Base-by-base conservation (phyloP, 1,284 basidiomycete species). In the Apiotrichum gracile region DNA sequence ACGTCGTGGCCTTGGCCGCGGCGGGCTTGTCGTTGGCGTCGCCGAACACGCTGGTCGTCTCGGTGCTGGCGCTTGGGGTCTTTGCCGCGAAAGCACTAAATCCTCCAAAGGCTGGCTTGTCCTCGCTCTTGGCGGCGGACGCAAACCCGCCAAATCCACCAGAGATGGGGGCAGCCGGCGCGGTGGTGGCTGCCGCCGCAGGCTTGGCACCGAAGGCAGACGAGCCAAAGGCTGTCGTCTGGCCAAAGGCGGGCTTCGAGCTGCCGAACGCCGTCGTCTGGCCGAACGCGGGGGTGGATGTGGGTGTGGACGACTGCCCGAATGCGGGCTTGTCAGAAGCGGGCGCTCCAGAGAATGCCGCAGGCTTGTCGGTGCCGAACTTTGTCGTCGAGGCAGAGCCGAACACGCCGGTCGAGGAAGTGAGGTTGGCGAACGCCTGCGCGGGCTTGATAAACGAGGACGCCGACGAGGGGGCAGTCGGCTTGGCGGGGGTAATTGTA, bases 61-160 rank as follows among this genome's bases (percentile, higher is more conserved):
- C 51, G 24, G 17, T n/a, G 22, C 25, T 25, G 22, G 26, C 42
- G n/a, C n/a, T n/a, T n/a, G n/a, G n/a, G n/a, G n/a, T n/a, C 33
- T 39, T 31, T 21, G 26, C 22, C 6, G 58, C 47, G 22, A 68
- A 68, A 2, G 64, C 64, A 17, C 61, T 61, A 44, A 69, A 69
- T 0, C 61, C 65, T 4, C 64, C 63, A 33, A 59, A 58, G 5
- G 43, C 34, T 21, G 56, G 29, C 34, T 53, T 51, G 16, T 40
- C 14, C 37, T 51, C 35, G 5, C 6, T 26, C 35, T 64, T 67
- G 10, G 56, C 46, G 5, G 63, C 65, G 42, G 57, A 46, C 4
- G 63, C 65, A 41, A 73, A 73, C 1, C 62, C 65, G 7, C 69
- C 66, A 47, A 70, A 73, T 1, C 71, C 71, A 24, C 71, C 71